Conservation (phyloP, 176 grass and related monocot genomes). For the Triticum turgidum region DNA sequence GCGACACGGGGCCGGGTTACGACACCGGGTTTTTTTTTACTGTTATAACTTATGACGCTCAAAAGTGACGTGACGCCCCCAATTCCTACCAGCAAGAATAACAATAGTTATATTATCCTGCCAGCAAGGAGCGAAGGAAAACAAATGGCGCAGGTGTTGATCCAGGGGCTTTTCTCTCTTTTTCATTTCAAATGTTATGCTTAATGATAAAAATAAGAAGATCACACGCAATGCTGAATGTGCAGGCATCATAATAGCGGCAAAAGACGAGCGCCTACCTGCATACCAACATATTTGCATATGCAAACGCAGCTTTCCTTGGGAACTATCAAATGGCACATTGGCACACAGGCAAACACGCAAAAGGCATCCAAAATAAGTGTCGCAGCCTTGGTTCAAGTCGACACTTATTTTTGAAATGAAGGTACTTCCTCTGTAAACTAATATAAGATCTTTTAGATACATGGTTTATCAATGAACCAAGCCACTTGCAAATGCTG, state of each 20-base stretch:
- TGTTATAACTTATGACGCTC: no score
- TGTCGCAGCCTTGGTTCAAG: no score
- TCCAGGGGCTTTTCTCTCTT: neutral
- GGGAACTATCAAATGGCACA: neutral
- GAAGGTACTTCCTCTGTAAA: no score
- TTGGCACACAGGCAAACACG: neutral
- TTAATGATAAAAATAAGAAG: neutral
- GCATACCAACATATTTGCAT: neutral
- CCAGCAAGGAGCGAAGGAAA: neutral
- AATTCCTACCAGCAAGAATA: neutral
- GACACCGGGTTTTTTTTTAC: no score
- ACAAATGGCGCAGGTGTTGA: constrained; percentile 12
- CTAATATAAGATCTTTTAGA: no score
- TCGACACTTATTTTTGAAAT: no score
- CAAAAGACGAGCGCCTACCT: neutral
- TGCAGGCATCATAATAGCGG: constrained; percentile 23
- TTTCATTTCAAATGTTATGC: no score
- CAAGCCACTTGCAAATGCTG: constrained; percentile 11
- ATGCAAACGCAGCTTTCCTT: constrained; percentile 19
- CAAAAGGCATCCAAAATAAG: neutral
- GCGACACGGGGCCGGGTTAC: no score
- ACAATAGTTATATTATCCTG: neutral
- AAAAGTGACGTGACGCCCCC: no score
- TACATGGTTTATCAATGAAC: neutral
- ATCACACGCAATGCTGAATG: constrained; percentile 49